Percentiles rank a stretch among this genome's conserved stretches.
These are phyloP conservation scores for Apiotrichum laibachii DNA, from an alignment of 1,284 basidiomycete genomes.

Conservation along the genomic window DNA sequence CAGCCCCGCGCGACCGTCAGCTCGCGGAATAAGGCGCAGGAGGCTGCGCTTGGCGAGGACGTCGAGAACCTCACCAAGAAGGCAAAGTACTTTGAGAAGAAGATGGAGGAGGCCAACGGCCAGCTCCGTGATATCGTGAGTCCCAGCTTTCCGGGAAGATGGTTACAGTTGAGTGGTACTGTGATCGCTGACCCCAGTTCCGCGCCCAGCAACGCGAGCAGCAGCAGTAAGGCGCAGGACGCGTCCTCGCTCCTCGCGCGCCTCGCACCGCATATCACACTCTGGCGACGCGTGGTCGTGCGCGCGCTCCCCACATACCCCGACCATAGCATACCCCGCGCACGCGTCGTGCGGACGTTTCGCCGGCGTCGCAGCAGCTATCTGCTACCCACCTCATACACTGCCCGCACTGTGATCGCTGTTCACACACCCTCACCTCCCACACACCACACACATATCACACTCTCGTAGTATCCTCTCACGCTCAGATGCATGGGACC, in stretches of 20 bases:
- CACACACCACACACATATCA: neutral
- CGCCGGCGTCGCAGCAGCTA: neutral
- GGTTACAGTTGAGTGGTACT: too few relatives aligned
- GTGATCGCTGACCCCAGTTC: conserved; percentile 32
- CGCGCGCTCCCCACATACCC: neutral
- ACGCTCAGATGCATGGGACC: conserved; percentile 25
- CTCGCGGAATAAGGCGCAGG: conserved; percentile 65
- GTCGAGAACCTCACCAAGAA: conserved; percentile 70
- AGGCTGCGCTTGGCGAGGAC: conserved; percentile 77
- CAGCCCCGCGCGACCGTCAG: conserved; percentile 78
- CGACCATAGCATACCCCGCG: conserved; percentile 4
- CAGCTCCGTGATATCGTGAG: conserved; percentile 83
- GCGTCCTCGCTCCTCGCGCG: neutral
- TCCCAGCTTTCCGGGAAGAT: conserved; percentile 3
- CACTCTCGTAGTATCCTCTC: conserved; percentile 11
- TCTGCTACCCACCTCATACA: neutral
- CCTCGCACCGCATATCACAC: neutral
- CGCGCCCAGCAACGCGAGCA: conserved; percentile 41
- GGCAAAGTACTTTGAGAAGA: conserved; percentile 82
- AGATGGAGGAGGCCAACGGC: conserved; percentile 79
- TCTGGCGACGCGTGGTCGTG: neutral
- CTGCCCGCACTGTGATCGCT: neutral
- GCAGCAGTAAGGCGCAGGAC: neutral
- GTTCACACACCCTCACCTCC: neutral
- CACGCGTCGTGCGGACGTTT: neutral